Evolutionary conservation across 352 stramenopile species (phyloP).

Genomic region (Pythium monospermum): DNA sequence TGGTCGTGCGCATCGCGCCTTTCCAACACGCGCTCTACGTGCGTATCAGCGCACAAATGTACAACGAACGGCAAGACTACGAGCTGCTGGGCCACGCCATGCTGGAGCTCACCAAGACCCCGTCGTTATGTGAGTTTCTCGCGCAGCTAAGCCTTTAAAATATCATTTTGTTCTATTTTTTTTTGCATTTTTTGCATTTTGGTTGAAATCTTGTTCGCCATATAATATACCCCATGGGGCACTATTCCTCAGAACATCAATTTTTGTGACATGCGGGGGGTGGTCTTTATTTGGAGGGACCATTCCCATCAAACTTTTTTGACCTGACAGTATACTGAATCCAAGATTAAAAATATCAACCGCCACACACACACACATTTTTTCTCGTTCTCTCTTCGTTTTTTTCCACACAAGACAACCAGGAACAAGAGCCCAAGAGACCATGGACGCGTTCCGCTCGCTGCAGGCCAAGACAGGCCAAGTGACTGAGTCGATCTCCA

Average conservation of each 20-base stretch:
- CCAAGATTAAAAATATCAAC: neutral
- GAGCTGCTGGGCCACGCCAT: constrained; percentile 70
- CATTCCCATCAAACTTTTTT: no score
- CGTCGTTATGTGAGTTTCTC: constrained; percentile 59
- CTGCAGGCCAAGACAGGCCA: constrained; percentile 17
- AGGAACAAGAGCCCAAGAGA: neutral
- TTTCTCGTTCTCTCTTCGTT: constrained; percentile 1
- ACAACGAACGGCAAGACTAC: constrained; percentile 79
- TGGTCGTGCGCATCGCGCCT: constrained; percentile 62
- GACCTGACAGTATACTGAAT: no score
- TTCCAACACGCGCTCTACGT: constrained; percentile 72
- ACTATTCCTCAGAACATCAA: no score
- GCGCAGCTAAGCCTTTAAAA: constrained; percentile 60
- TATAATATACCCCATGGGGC: no score
- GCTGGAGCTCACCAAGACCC: constrained; percentile 64
- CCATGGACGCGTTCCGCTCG: constrained; percentile 20
- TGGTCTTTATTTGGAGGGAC: no score
- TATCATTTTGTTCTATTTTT: neutral
- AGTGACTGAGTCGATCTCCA: constrained; percentile 79
- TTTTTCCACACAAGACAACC: neutral
- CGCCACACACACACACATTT: neutral
- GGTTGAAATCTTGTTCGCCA: no score
- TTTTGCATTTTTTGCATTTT: no score
- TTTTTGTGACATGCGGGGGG: no score
- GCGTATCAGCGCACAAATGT: constrained; percentile 82